phyloP scores from a whole-genome alignment of 148 eudicot genomes.

The Persicaria maculosa region DNA sequence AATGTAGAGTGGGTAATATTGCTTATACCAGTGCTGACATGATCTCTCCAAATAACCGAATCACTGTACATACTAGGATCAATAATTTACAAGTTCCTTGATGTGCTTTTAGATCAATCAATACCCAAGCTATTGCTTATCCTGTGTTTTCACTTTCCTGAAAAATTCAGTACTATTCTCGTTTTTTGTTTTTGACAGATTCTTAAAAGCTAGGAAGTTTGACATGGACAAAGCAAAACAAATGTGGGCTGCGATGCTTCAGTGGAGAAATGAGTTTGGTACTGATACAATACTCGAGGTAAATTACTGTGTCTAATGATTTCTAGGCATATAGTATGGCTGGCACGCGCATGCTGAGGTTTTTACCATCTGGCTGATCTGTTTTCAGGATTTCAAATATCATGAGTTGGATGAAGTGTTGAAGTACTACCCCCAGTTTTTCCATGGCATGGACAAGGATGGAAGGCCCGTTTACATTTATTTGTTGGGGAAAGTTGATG shows the following conservation, averaged over 20 bases:
- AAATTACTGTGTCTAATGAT: background rate
- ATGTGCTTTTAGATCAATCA: background rate
- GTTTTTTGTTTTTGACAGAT: slow-evolving; percentile 29
- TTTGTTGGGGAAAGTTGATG: slow-evolving; percentile 69
- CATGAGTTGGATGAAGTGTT: slow-evolving; percentile 65
- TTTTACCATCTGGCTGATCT: background rate
- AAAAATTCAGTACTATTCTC: background rate
- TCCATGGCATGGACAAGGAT: slow-evolving; percentile 86
- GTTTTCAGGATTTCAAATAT: slow-evolving; percentile 65
- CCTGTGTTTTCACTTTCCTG: background rate
- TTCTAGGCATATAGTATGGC: background rate
- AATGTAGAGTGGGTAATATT: background rate
- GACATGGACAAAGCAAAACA: slow-evolving; percentile 58
- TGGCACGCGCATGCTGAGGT: slow-evolving; percentile 1
- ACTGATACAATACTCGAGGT: slow-evolving; percentile 73
- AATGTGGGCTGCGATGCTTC: slow-evolving; percentile 88
- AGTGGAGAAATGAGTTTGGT: slow-evolving; percentile 78
- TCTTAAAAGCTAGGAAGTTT: slow-evolving; percentile 81
- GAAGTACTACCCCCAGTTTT: slow-evolving; percentile 67
- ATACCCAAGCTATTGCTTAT: background rate
- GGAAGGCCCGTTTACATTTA: slow-evolving; percentile 88
- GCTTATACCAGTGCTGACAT: background rate
- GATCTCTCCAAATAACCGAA: background rate
- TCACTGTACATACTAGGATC: background rate
- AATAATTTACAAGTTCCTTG: background rate